Base-by-base conservation (phyloP, 2,329 filamentous ascomycete genomes). In the Colletotrichum lini region DNA sequence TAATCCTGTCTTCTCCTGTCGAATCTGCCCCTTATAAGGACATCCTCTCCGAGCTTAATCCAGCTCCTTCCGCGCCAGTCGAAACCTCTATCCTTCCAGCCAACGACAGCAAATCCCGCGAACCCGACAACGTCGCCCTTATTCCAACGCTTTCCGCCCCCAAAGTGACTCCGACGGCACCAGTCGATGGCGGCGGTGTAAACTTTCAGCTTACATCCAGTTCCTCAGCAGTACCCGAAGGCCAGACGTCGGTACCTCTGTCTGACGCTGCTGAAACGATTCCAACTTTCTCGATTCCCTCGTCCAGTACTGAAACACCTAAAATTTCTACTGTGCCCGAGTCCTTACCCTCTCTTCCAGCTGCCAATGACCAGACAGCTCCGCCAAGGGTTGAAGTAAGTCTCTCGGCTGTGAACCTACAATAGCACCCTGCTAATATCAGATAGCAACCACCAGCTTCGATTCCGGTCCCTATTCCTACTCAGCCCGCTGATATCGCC, bases 351-450 rank as follows among this genome's bases (percentile, higher is more conserved):
- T 54, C 23, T 13, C 64, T 67, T 18, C 54, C 64, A 15, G 53
- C 65, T 26, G 58, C 58, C 9, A 47, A 40, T 26, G 67, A 71
- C 52, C 64, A 67, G 21, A 71, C 64, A 7, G 40, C 58, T 4
- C 54, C 40, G 0, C 49, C 58, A 7, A 44, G 21, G 3, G 23
- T 30, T 30, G 58, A 57, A 10, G 65, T 68, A 16, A 38, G 58
- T 52, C 21, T 15, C 15, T 38, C 2, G 6, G 26, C 16, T 15
- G 3, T 45, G 3, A 8, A 16, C 18, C 3, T 21, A 12, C 3
- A 12, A 35, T 13, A 7, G 16, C 23, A 18, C 12, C 21, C 44
- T 44, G 23, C 52, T 68, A 35, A 68, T 3, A 16, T 9, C 18
- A 4, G 4, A 26, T 26, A 57, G 3, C 38, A 40, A 23, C 15